Conservation (phyloP, 139 green algal species). For the Tetradesmus lagerheimii region DNA sequence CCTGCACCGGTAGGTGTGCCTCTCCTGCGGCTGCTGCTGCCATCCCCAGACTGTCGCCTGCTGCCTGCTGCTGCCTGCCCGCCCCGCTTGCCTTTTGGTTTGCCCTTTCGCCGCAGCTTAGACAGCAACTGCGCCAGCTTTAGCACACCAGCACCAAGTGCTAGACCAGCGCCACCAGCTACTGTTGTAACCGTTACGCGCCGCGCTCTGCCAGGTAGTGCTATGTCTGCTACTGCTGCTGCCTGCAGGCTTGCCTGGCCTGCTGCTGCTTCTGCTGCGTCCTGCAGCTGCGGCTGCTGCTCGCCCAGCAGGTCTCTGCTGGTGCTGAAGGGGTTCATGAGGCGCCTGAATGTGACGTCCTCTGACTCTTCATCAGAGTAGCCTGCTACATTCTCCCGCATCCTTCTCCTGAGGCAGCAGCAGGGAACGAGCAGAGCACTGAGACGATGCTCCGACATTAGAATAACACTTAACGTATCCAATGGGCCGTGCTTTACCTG, state of each 20-base stretch:
- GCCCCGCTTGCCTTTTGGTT: neutral
- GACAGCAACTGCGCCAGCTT: constrained; percentile 14
- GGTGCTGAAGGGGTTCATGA: constrained; percentile 16
- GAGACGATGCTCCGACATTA: neutral
- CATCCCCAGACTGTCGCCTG: constrained; percentile 8
- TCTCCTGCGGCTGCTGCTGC: neutral
- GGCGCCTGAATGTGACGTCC: constrained; percentile 35
- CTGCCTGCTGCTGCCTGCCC: constrained; percentile 21
- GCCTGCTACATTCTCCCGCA: constrained; percentile 29
- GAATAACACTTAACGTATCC: neutral
- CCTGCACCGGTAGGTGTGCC: neutral
- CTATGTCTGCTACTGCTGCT: neutral
- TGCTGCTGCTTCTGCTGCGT: constrained; percentile 4
- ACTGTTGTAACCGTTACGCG: constrained; percentile 27
- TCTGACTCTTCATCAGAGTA: constrained; percentile 44
- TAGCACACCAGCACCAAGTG: constrained; percentile 17
- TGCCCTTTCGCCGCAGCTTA: constrained; percentile 17
- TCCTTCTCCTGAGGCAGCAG: constrained; percentile 30
- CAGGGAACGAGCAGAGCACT: neutral
- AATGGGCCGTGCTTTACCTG: neutral
- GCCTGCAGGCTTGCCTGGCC: neutral
- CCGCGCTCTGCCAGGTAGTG: neutral
- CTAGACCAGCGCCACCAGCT: constrained; percentile 24
- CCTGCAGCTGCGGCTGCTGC: neutral
- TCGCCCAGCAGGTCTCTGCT: neutral